A percentile compares a stretch with the other conserved stretches of the same genome.
phyloP scores from a whole-genome alignment of 2,329 filamentous ascomycete species.

The Drechslerella coelobrocha region DNA sequence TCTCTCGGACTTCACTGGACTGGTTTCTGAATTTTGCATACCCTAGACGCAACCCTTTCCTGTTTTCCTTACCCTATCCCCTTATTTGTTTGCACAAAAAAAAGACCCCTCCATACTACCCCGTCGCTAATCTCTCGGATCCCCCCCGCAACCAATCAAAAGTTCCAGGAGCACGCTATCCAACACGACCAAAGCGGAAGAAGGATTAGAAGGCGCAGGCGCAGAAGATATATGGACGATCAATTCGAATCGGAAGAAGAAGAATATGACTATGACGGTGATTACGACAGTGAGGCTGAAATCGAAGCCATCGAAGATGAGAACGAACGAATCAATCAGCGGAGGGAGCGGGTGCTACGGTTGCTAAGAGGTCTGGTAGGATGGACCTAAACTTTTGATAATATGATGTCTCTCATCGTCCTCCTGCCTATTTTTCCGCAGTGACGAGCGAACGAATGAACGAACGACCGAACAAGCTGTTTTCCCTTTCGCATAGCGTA shows the following conservation, averaged over 20 bases:
- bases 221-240: too few relatives aligned
- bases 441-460: not conserved
- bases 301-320: not conserved
- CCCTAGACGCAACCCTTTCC: not conserved
- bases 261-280: not conserved
- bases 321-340: not conserved
- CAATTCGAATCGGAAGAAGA: not conserved
- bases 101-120: not conserved
- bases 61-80: not conserved
- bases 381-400: too few relatives aligned
- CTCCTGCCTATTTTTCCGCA: not conserved
- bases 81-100: not conserved
- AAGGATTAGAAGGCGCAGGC: not conserved
- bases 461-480: too few relatives aligned
- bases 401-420: too few relatives aligned
- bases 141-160: conserved; percentile 1
- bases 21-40: too few relatives aligned
- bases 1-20: too few relatives aligned
- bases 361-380: too few relatives aligned
- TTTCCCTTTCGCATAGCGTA: too few relatives aligned
- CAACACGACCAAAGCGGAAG: not conserved
- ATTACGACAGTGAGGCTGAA: not conserved
- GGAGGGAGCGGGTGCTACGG: not conserved
- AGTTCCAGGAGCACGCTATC: conserved; percentile 14
- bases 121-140: conserved; percentile 19